These are phyloP conservation scores for Calendula officinalis DNA, from an alignment of 129 eudicot species.

Conservation along the genomic window DNA sequence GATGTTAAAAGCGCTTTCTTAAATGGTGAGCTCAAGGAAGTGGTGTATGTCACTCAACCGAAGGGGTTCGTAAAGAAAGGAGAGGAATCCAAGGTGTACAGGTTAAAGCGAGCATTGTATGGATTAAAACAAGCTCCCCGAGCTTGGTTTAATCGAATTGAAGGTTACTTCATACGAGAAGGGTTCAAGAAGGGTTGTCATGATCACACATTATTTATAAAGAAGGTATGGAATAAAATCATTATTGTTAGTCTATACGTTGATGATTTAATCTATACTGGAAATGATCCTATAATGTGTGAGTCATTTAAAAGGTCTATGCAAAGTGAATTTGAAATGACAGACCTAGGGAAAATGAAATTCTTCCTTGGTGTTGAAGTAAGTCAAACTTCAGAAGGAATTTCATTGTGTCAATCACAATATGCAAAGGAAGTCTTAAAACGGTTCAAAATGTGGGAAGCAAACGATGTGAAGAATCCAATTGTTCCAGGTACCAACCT, in stretches of 20 bases:
- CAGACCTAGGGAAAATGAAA: not conserved
- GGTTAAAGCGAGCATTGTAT: not conserved
- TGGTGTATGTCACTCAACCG: not conserved
- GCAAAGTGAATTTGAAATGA: not conserved
- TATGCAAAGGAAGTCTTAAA: slow-evolving; percentile 4
- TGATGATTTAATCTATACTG: not conserved
- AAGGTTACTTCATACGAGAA: not conserved
- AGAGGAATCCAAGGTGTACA: not conserved
- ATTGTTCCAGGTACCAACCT: not conserved
- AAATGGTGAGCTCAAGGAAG: not conserved
- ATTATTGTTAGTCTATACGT: not conserved
- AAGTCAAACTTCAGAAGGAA: not conserved
- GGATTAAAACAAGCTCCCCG: not conserved
- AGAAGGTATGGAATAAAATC: not conserved
- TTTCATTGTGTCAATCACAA: not conserved
- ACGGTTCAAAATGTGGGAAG: not conserved
- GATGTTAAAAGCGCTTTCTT: not conserved
- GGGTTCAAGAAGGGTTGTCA: not conserved
- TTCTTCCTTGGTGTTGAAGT: not conserved
- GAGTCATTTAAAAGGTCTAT: not conserved
- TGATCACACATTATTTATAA: slow-evolving; percentile 8
- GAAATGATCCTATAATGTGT: not conserved
- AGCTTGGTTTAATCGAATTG: not conserved
- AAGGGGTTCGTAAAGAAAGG: slow-evolving; percentile 2
- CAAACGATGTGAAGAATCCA: not conserved